Evolutionary conservation across 2,329 filamentous ascomycete species (phyloP).

Genomic region (Aspergillus melleus): DNA sequence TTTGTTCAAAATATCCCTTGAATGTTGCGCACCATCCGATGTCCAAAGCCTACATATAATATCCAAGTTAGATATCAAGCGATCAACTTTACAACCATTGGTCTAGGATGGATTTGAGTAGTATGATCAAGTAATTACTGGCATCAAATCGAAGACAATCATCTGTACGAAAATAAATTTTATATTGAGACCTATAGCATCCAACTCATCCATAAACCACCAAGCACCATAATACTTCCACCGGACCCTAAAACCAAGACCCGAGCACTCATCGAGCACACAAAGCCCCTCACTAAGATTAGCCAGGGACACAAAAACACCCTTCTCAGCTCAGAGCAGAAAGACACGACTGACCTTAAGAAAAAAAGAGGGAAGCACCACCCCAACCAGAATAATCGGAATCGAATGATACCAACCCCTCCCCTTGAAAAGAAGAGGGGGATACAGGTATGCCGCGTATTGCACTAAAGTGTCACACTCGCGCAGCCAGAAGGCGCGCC

Average conservation of each 20-base stretch:
- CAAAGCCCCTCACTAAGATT: slow-evolving; percentile 31
- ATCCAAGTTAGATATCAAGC: slow-evolving; percentile 22
- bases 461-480: slow-evolving; percentile 81
- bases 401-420: slow-evolving; percentile 71
- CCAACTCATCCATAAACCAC: no score
- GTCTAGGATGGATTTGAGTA: not conserved
- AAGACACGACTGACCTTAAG: slow-evolving; percentile 47
- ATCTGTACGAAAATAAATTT: not conserved
- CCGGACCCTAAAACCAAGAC: not conserved
- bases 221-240: not conserved
- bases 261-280: slow-evolving; percentile 10
- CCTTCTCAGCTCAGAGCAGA: slow-evolving; percentile 26
- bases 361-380: slow-evolving; percentile 64
- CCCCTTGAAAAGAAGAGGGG: slow-evolving; percentile 32
- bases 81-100: slow-evolving; percentile 1
- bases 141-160: not conserved
- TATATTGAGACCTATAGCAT: no score
- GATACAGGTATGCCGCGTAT: slow-evolving; percentile 76
- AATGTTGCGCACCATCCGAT: slow-evolving; percentile 9
- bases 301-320: slow-evolving; percentile 26
- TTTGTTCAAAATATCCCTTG: slow-evolving; percentile 24
- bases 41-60: slow-evolving; percentile 19
- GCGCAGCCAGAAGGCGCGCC: slow-evolving; percentile 31
- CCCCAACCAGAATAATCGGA: slow-evolving; percentile 88
- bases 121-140: no score